These are phyloP conservation scores for Epichloe sylvatica DNA, from an alignment of 2,329 filamentous ascomycete species.

Conservation along the genomic window DNA sequence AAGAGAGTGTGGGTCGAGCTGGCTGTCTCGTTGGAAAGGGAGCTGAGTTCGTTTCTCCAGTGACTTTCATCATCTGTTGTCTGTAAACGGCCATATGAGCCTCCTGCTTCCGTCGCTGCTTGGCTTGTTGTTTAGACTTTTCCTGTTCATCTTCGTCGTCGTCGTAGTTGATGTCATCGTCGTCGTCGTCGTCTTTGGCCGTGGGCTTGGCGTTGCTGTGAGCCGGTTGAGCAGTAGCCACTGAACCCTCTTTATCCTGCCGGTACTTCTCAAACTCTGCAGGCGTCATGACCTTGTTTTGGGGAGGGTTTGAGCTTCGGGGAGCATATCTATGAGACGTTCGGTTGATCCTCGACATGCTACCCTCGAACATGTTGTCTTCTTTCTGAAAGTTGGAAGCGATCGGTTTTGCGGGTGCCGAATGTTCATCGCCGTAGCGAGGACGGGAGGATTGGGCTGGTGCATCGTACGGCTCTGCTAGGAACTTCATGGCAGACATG, in stretches of 20 bases:
- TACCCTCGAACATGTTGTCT: slow-evolving; percentile 43
- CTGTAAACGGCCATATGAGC: slow-evolving; percentile 81
- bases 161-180: slow-evolving; percentile 51
- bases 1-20: slow-evolving; percentile 40
- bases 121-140: slow-evolving; percentile 56
- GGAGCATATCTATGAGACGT: slow-evolving; percentile 22
- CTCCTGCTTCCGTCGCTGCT: slow-evolving; percentile 74
- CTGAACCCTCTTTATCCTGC: slow-evolving; percentile 55
- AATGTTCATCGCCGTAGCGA: slow-evolving; percentile 27
- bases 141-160: slow-evolving; percentile 71
- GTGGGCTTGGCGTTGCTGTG: slow-evolving; percentile 18
- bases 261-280: slow-evolving; percentile 74
- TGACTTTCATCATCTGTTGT: slow-evolving; percentile 95
- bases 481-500: slow-evolving; percentile 33
- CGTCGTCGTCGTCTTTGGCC: slow-evolving; percentile 45
- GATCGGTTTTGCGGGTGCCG: slow-evolving; percentile 16
- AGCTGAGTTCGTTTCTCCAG: slow-evolving; percentile 47
- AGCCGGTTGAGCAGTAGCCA: slow-evolving; percentile 26
- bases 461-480: slow-evolving; percentile 18
- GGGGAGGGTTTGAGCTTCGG: slow-evolving; percentile 26
- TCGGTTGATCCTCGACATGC: slow-evolving; percentile 23
- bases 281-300: slow-evolving; percentile 77
- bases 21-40: slow-evolving; percentile 14
- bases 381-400: slow-evolving; percentile 27
- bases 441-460: slow-evolving; percentile 19